Evolutionary conservation across 345 rosid species (phyloP).

Genomic region (Crucihimalaya himalaica): DNA sequence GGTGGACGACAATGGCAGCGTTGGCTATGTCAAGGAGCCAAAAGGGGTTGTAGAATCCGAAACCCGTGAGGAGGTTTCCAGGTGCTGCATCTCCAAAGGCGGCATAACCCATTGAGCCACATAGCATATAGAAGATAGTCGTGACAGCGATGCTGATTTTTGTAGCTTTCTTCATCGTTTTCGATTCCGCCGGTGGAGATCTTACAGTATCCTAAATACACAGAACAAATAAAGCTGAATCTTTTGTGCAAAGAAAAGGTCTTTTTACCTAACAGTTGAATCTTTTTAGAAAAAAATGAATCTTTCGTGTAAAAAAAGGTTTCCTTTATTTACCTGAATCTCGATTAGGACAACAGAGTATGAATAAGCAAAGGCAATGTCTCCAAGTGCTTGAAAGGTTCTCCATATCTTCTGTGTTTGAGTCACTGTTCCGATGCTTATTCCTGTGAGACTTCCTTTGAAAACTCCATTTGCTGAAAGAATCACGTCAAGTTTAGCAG

Average conservation of each 20-base stretch:
- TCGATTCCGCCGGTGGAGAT: conserved; percentile 52
- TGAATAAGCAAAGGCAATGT: conserved; percentile 87
- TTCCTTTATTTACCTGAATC: conserved; percentile 58
- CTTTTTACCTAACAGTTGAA: background rate
- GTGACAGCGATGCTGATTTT: conserved; percentile 45
- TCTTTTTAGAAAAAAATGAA: background rate
- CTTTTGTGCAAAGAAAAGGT: background rate
- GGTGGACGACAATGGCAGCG: conserved; percentile 68
- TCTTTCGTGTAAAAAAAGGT: background rate
- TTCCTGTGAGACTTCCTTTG: conserved; percentile 76
- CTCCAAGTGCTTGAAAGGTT: conserved; percentile 83
- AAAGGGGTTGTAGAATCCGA: conserved; percentile 73
- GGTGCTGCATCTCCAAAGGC: conserved; percentile 74
- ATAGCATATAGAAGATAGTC: conserved; percentile 53
- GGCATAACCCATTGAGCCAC: conserved; percentile 76
- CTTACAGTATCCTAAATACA: conserved; percentile 43
- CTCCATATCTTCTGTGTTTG: conserved; percentile 78
- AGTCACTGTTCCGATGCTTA: conserved; percentile 62
- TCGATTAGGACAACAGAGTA: conserved; percentile 73
- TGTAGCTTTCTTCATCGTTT: conserved; percentile 50
- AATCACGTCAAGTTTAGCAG: conserved; percentile 5
- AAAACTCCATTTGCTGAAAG: conserved; percentile 51
- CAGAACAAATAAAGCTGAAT: background rate
- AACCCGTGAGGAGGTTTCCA: conserved; percentile 75
- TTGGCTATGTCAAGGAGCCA: conserved; percentile 77